phyloP scores from a whole-genome alignment of 1,139 yeast genomes.

The Ashbya aceris region DNA sequence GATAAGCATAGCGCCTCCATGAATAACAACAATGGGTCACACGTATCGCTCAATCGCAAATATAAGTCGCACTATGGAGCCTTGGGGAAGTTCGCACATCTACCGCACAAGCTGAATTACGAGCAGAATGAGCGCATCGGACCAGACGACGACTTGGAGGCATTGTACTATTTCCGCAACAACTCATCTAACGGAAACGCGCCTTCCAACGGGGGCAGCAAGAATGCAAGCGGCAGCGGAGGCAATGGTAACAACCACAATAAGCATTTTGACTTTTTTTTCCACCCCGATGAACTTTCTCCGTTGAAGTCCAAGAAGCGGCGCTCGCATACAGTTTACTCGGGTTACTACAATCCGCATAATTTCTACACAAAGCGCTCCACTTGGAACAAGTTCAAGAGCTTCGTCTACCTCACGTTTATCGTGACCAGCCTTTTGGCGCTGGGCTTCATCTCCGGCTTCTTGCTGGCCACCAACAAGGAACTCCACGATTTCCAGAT shows the following conservation, averaged over 20 bases:
- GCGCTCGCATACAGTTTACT: slow-evolving; percentile 37
- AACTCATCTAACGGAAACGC: slow-evolving; percentile 1
- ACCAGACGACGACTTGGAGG: slow-evolving; percentile 1
- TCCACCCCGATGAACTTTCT: slow-evolving; percentile 8
- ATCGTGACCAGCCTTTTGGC: slow-evolving; percentile 47
- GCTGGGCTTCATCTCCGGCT: slow-evolving; percentile 74
- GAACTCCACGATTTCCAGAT: slow-evolving; percentile 65
- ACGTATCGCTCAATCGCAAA: slow-evolving; percentile 1
- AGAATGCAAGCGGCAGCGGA: slow-evolving; percentile 8
- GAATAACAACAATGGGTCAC: neutral
- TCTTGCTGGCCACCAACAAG: slow-evolving; percentile 77
- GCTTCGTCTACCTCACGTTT: slow-evolving; percentile 47
- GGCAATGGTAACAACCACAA: slow-evolving; percentile 11
- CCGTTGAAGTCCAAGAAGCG: slow-evolving; percentile 8
- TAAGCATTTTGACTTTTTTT: slow-evolving; percentile 9
- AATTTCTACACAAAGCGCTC: slow-evolving; percentile 34
- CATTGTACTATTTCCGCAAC: neutral
- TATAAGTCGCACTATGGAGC: slow-evolving; percentile 1
- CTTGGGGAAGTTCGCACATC: slow-evolving; percentile 1
- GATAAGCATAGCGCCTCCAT: neutral
- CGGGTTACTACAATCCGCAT: slow-evolving; percentile 38
- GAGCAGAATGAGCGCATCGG: neutral
- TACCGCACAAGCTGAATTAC: slow-evolving; percentile 1
- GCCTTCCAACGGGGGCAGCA: slow-evolving; percentile 2
- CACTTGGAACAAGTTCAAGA: slow-evolving; percentile 32